A percentile compares a stretch with the other conserved stretches of the same genome.
These are phyloP conservation scores for Curvularia lunata DNA, from an alignment of 2,329 filamentous ascomycete species.

Conservation along the genomic window DNA sequence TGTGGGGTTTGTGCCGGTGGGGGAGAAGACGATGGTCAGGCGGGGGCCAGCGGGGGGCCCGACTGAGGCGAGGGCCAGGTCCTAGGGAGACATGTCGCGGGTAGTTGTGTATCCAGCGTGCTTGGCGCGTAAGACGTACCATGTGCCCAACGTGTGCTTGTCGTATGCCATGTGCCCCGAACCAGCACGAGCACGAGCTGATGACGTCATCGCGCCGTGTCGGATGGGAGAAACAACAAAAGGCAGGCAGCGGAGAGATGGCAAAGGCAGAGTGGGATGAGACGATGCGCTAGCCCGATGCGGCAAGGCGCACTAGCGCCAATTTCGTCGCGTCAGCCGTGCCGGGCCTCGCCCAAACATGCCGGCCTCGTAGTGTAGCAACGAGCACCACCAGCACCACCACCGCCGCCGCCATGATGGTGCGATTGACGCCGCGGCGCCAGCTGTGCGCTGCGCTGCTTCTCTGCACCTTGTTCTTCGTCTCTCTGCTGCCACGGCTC, in stretches of 20 bases:
- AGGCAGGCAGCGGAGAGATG: not conserved
- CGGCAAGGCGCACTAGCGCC: constrained; percentile 10
- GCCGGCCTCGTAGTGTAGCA: constrained; percentile 10
- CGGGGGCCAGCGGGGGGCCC: constrained; percentile 22
- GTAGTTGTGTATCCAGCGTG: constrained; percentile 1
- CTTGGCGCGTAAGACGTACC: not conserved
- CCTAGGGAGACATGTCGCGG: not conserved
- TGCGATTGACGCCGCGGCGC: constrained; percentile 47
- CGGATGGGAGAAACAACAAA: not conserved
- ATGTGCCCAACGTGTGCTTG: no score
- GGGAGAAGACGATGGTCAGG: constrained; percentile 27
- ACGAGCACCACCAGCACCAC: constrained; percentile 14
- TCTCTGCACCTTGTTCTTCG: constrained; percentile 30
- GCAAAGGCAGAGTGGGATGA: not conserved
- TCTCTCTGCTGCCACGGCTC: constrained; percentile 30
- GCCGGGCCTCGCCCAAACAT: constrained; percentile 19
- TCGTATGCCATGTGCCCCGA: no score
- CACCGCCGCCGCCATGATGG: constrained; percentile 40
- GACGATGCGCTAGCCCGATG: constrained; percentile 12
- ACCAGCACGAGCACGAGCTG: not conserved
- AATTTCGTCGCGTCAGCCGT: constrained; percentile 15
- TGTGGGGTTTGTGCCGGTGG: constrained; percentile 35
- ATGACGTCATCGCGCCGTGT: not conserved
- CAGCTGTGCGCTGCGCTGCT: constrained; percentile 39
- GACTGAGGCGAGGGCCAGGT: not conserved